Base-by-base conservation (phyloP, 148 eudicot species). In the Silene latifolia region DNA sequence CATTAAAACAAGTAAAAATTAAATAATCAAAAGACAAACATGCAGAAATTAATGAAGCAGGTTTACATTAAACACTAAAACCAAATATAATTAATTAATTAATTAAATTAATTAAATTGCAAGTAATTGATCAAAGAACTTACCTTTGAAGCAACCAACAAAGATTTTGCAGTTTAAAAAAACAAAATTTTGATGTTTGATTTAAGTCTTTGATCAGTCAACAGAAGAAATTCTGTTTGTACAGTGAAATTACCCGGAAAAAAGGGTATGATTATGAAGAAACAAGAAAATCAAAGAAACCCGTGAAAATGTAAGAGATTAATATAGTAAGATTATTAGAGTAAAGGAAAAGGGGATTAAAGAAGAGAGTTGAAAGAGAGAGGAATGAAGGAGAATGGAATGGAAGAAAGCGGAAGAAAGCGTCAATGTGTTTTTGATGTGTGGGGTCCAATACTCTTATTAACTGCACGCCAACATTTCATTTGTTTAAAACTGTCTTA, bases 171-270 rank as follows among this genome's bases (percentile, higher is more conserved):
- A 44, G 59, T 67, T 39, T 17, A 67, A 27, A 27, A 27, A 27
- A 2, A 35, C 42, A 35, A 35, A 35, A 4, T 35, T 35, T 18
- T 20, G 11, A 19, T 20, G 7, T 66, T 18, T 20, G 48, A 19
- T 35, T 17, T 0, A 70, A 79, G 81, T 79, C 81, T 51, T 67
- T 3, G 74, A 51, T 60, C 21, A 74, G 82, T 79, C 82, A 79
- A 53, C 73, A 15, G 56, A 20, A 47, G 10, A 19, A 9, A 19
- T 3, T 48, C 7, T 17, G 44, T 39, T 39, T 39, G 6, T n/a
- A 42, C 19, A n/a, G 20, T 47, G 58, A 47, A 11, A 69, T 44
- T 27, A 7, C 39, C 42, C 17, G 47, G 46, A 73, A 73, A 19
- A 29, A 13, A 21, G 21, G 25, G 13, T 1, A 24, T 42, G 58